phyloP scores from a whole-genome alignment of 2,329 filamentous ascomycete species.

The Aspergillus fischeri region DNA sequence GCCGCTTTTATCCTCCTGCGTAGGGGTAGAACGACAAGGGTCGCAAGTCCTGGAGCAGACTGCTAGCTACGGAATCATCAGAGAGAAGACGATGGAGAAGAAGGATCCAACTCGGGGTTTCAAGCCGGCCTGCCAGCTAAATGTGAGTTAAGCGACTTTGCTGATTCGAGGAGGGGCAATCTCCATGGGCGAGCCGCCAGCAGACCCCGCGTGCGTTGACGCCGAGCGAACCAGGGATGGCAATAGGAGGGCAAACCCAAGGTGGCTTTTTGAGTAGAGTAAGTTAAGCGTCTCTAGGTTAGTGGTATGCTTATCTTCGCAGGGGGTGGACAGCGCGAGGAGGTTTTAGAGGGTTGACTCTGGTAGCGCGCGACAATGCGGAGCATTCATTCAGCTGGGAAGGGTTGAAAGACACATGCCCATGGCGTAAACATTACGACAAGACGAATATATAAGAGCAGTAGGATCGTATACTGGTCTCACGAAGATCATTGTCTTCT shows the following conservation, averaged over 20 bases:
- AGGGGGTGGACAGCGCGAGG: background rate
- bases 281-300: conserved; percentile 1
- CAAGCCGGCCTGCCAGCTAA: conserved; percentile 1
- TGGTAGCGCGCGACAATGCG: conserved; percentile 20
- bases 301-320: background rate
- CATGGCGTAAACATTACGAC: background rate
- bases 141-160: background rate
- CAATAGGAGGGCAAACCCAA: background rate
- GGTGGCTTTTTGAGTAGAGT: background rate
- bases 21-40: conserved; percentile 6
- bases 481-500: background rate
- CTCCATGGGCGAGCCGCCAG: conserved; percentile 14
- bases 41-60: background rate
- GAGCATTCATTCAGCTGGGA: background rate
- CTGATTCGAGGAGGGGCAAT: conserved; percentile 1
- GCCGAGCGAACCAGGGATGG: conserved; percentile 14
- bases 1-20: conserved; percentile 7
- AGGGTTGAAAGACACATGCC: background rate
- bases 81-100: conserved; percentile 5
- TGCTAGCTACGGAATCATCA: conserved; percentile 5
- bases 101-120: conserved; percentile 7
- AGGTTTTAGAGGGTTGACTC: conserved; percentile 1
- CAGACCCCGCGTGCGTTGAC: conserved; percentile 15
- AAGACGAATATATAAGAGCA: background rate
- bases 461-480: background rate